Evolutionary conservation across 805 yeast genomes (phyloP).

Genomic region (Saccharomyces kudriavzevii): DNA sequence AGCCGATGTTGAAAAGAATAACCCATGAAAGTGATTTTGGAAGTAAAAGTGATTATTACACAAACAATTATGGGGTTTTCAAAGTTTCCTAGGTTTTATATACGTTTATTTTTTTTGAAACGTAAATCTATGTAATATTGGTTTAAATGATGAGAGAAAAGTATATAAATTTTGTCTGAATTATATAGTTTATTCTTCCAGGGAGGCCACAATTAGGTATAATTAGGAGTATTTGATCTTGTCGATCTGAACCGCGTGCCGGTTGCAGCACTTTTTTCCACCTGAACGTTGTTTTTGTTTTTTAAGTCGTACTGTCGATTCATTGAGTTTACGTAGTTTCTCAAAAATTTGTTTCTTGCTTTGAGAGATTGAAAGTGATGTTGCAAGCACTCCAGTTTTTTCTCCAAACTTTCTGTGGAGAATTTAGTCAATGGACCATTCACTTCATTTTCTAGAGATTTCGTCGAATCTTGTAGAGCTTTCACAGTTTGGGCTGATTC

Average conservation of each 20-base stretch:
- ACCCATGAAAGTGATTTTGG: not conserved
- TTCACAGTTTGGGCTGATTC: conserved; percentile 30
- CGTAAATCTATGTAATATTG: not conserved
- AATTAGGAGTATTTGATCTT: conserved; percentile 15
- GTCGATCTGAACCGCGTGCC: conserved; percentile 16
- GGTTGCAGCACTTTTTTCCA: conserved; percentile 3
- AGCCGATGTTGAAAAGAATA: not conserved
- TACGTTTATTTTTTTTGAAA: not conserved
- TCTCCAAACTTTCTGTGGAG: not conserved
- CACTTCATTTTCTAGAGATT: conserved; percentile 6
- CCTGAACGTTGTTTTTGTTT: conserved; percentile 3
- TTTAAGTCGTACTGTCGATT: conserved; percentile 12
- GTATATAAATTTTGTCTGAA: not conserved
- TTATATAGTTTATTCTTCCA: not conserved
- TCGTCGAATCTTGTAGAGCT: conserved; percentile 14
- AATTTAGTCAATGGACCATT: not conserved
- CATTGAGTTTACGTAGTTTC: conserved; percentile 16
- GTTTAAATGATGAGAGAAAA: not conserved
- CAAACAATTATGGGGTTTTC: not conserved
- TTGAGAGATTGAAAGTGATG: conserved; percentile 9
- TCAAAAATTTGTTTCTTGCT: conserved; percentile 14
- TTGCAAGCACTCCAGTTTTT: conserved; percentile 12
- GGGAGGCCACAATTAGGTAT: conserved; percentile 2
- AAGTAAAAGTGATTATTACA: not conserved
- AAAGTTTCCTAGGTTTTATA: not conserved